phyloP scores from a whole-genome alignment of 345 rosid genomes.

The Eucalyptus leucophloia region DNA sequence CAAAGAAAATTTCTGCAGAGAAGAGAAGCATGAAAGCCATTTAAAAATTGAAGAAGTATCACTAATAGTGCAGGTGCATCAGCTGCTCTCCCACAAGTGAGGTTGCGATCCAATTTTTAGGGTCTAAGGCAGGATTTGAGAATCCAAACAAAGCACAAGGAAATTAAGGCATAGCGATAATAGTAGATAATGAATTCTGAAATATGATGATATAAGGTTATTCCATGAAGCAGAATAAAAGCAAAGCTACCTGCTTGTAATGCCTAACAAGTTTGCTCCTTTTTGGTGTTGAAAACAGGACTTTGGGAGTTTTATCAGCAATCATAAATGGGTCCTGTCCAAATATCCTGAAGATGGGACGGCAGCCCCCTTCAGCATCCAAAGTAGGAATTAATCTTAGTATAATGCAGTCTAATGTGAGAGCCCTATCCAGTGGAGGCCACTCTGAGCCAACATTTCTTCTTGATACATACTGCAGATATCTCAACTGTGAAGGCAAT shows the following conservation, averaged over 20 bases:
- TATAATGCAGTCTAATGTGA: conserved; percentile 80
- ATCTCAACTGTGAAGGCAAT: conserved; percentile 77
- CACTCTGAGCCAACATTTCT: conserved; percentile 81
- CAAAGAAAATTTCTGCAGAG: neutral
- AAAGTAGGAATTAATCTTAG: conserved; percentile 62
- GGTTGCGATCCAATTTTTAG: neutral
- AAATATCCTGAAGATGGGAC: conserved; percentile 69
- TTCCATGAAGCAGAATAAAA: neutral
- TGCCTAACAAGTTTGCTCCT: conserved; percentile 40
- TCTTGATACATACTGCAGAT: conserved; percentile 83
- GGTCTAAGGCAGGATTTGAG: neutral
- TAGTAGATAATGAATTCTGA: neutral
- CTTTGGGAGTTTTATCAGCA: conserved; percentile 42
- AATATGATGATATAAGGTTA: neutral
- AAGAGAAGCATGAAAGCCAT: neutral
- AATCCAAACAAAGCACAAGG: neutral
- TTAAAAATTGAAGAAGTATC: neutral
- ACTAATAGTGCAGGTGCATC: neutral
- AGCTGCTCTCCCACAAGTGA: neutral
- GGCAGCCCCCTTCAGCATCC: conserved; percentile 66
- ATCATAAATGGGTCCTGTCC: conserved; percentile 79
- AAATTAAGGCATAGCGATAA: neutral
- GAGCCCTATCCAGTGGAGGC: conserved; percentile 91
- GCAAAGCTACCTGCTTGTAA: conserved; percentile 64
- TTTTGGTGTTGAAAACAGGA: conserved; percentile 54